Evolutionary conservation across 176 grass and related monocot genomes (phyloP), one percentile per base, ranked within the genome.

Genomic region (Luzula sylvatica): DNA sequence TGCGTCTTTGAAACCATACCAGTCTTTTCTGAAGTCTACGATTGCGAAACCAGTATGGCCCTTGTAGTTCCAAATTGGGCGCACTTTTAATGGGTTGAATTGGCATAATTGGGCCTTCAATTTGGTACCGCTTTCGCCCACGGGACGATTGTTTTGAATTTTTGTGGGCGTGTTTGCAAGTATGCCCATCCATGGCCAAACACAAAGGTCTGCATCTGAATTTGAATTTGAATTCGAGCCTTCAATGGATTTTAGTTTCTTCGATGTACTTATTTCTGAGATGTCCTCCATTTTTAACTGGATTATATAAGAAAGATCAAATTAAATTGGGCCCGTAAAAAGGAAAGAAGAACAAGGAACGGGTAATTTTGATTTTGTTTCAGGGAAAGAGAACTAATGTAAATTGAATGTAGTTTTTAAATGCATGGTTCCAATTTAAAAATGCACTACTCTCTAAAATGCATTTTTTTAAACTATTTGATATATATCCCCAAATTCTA

Each of bases 101-200:
- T 22, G 46, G 23, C 41, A 64, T 12, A 64, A 42, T 26, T 49
- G 42, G 28, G 38, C 40, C 4, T 26, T 23, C 15, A 64, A 15
- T 44, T 64, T 64, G 14, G 43, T 28, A 5, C 59, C 59, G 11
- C 40, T 12, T 29, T 64, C 41, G 2, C 59, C 59, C 26, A 64
- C 25, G 27, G 12, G 3, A 14, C 24, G 24, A 8, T 42, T 24
- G 11, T 32, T 26, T 64, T n/a, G 40, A 20, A 20, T 4, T 64
- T 64, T 38, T 22, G 59, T 64, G 43, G 59, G 43, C 11, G 47
- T 30, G 11, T 64, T 64, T 49, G 59, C 59, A 25, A 64, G 28
- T 23, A 64, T 64, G 28, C 39, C 59, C 13, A 14, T 46, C 59
- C 59, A 64, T 32, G 59, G 59, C 42, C 59, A 64, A 25, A 64